These are phyloP conservation scores for Volvox africanus DNA, from an alignment of 139 green algal genomes.

Conservation along the genomic window DNA sequence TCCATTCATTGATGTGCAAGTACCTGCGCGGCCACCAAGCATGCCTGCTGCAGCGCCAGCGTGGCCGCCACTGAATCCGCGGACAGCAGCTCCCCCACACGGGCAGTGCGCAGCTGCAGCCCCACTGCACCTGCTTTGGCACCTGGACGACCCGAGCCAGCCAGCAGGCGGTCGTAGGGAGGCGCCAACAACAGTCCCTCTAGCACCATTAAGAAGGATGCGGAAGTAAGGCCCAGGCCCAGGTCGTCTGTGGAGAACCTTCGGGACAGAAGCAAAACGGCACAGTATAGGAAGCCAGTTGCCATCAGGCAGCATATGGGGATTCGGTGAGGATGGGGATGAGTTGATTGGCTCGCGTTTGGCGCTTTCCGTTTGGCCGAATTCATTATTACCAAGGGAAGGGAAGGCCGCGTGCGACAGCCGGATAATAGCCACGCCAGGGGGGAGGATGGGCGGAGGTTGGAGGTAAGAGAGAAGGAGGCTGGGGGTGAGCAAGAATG, in stretches of 20 bases:
- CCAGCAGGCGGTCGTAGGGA: constrained; percentile 4
- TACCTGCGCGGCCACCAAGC: constrained; percentile 32
- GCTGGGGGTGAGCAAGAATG: no score
- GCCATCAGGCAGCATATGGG: no score
- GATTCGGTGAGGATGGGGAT: no score
- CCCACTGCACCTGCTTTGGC: constrained; percentile 11
- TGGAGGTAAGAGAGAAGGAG: no score
- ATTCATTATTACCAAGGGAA: no score
- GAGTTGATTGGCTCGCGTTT: no score
- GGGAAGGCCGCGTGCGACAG: no score
- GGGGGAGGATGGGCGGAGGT: no score
- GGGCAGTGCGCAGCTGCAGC: constrained; percentile 9
- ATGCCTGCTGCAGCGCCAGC: constrained; percentile 54
- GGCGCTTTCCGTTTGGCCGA: no score
- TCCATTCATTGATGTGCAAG: no score
- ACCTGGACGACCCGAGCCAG: not conserved
- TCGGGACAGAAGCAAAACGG: not conserved
- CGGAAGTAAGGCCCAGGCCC: not conserved
- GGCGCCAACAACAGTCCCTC: constrained; percentile 28
- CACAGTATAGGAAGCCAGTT: no score
- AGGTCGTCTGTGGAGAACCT: constrained; percentile 3
- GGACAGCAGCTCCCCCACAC: not conserved
- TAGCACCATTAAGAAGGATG: not conserved
- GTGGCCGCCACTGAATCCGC: constrained; percentile 9
- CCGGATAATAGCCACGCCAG: no score